These are phyloP conservation scores for Talaromyces marneffei DNA, from an alignment of 2,329 filamentous ascomycete genomes.

Conservation along the genomic window DNA sequence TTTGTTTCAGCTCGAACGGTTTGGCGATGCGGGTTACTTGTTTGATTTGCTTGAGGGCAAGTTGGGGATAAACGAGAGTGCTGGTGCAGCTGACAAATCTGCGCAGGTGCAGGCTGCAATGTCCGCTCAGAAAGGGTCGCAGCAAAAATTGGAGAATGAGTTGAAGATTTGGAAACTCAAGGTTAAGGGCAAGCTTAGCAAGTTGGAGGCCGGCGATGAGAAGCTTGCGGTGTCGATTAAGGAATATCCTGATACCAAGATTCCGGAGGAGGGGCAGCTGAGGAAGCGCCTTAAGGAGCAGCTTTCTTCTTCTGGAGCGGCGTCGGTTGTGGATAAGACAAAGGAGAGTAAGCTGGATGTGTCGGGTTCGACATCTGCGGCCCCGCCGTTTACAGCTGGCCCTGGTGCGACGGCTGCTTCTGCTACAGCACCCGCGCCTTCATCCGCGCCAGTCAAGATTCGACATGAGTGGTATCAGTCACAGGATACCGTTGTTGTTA, in stretches of 20 bases:
- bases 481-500: conserved; percentile 55
- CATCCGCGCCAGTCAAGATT: conserved; percentile 49
- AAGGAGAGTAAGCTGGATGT: conserved; percentile 8
- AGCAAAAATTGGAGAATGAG: conserved; percentile 28
- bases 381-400: conserved; percentile 6
- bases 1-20: conserved; percentile 63
- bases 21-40: conserved; percentile 69
- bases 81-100: conserved; percentile 25
- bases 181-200: conserved; percentile 47
- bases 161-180: conserved; percentile 56
- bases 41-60: conserved; percentile 52
- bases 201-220: conserved; percentile 46
- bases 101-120: conserved; percentile 25
- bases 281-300: conserved; percentile 29
- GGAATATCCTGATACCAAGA: conserved; percentile 49
- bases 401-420: conserved; percentile 8
- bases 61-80: conserved; percentile 42
- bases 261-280: conserved; percentile 38
- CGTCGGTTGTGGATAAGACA: conserved; percentile 2
- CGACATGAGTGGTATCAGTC: conserved; percentile 66
- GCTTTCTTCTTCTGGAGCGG: conserved; percentile 19
- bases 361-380: conserved; percentile 4
- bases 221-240: conserved; percentile 41
- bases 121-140: conserved; percentile 11
- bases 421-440: conserved; percentile 4